Evolutionary conservation across 805 yeast species (phyloP).

Genomic region (Metschnikowia cerradonensis): DNA sequence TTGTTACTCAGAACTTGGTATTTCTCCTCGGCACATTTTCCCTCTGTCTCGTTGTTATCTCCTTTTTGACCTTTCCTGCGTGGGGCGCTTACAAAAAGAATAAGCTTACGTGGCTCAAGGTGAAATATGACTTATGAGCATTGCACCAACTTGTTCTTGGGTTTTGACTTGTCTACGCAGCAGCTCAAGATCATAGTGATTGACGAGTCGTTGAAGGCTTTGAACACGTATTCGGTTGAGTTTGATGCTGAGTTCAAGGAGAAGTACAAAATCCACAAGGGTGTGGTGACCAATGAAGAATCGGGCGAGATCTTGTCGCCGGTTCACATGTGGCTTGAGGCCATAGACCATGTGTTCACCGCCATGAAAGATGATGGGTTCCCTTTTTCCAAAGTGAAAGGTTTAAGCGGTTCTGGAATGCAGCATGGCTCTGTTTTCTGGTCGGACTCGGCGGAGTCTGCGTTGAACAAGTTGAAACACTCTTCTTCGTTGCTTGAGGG

Average conservation of each 20-base stretch:
- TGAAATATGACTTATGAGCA: slow-evolving; percentile 22
- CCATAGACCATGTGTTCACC: slow-evolving; percentile 60
- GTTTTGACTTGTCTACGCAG: slow-evolving; percentile 87
- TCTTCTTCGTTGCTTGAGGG: slow-evolving; percentile 41
- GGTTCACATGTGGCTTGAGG: slow-evolving; percentile 86
- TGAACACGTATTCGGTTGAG: slow-evolving; percentile 59
- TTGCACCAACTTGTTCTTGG: slow-evolving; percentile 40
- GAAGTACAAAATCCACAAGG: slow-evolving; percentile 63
- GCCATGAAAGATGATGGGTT: slow-evolving; percentile 48
- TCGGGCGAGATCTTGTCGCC: slow-evolving; percentile 71
- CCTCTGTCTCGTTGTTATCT: slow-evolving; percentile 26
- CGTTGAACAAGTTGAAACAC: slow-evolving; percentile 37
- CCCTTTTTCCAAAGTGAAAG: slow-evolving; percentile 56
- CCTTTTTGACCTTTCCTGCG: slow-evolving; percentile 47
- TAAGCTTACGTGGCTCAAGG: slow-evolving; percentile 46
- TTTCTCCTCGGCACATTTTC: slow-evolving; percentile 38
- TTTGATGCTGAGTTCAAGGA: slow-evolving; percentile 62
- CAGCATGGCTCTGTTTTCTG: slow-evolving; percentile 91
- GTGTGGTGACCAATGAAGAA: slow-evolving; percentile 55
- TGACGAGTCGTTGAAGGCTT: slow-evolving; percentile 47
- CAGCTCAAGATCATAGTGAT: slow-evolving; percentile 76
- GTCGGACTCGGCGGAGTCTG: slow-evolving; percentile 46
- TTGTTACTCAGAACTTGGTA: slow-evolving; percentile 41
- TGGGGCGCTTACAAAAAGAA: slow-evolving; percentile 53
- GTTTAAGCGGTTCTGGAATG: slow-evolving; percentile 83